Evolutionary conservation across 495 filamentous ascomycete species (phyloP), one percentile per base, ranked within the genome.

Genomic region (Glarea lozoyensis): DNA sequence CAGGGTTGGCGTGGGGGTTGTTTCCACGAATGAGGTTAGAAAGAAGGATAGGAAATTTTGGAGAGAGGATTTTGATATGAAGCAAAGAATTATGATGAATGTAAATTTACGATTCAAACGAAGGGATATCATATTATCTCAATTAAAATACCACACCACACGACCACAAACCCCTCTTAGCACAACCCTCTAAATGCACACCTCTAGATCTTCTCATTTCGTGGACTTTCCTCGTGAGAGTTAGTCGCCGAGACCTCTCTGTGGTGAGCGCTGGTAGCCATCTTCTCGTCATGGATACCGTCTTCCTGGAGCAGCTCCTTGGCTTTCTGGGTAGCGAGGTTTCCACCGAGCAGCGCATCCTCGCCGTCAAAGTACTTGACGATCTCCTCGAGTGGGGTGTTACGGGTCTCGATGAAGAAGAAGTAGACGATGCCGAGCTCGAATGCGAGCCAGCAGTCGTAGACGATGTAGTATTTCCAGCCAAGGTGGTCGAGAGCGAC

Each of bases 381-480:
- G 25, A 56, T 46, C 34, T 56, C 48, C 38, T 56, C 53, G 17
- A 56, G 45, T 13, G 49, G 35, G 4, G 49, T 46, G 22, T 50
- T 50, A 9, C 33, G 34, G n/a, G 53, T 56, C 43, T 56, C 53
- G 15, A 53, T 22, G 35, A 73, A 69, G 20, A 69, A 48, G 51
- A 72, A 79, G 64, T 67, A 75, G 2, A 62, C 37, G 31, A 68
- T 10, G 2, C 70, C 53, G 13, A 44, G 23, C 50, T 69, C 65
- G 27, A 75, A 13, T 1, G 66, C 30, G 36, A 69, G 62, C 65
- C 68, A 69, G 22, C 54, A 63, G 6, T 54, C 43, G 6, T 45
- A 38, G n/a, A 46, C 64, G 46, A 61, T 70, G 37, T 72, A 71
- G 52, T 71, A 73, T 52, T 59, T 62, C 56, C 71, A 68, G 12